Conservation (phyloP, 2,329 filamentous ascomycete species). For the Diaporthe citri region DNA sequence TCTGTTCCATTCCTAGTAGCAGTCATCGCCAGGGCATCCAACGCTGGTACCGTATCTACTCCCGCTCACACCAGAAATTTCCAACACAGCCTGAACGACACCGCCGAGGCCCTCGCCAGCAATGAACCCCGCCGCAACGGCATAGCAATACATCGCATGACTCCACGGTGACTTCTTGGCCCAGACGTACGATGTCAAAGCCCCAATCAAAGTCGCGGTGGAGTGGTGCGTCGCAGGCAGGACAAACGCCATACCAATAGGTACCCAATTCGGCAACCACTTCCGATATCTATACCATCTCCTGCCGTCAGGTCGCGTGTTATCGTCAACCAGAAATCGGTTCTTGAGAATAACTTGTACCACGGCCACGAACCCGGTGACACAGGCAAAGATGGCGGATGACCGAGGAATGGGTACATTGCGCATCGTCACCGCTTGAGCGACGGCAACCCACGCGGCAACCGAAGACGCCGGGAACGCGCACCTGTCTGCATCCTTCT, state of each 20-base stretch:
- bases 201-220: background rate
- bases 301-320: background rate
- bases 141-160: background rate
- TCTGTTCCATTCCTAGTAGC: background rate
- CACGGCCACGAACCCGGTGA: background rate
- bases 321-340: background rate
- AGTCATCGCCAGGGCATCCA: background rate
- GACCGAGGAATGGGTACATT: background rate
- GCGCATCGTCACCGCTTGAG: background rate
- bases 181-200: background rate
- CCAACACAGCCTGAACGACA: background rate
- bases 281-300: background rate
- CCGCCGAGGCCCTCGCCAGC: background rate
- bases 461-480: background rate
- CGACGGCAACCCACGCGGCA: background rate
- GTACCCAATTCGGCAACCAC: background rate
- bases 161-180: background rate
- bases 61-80: background rate
- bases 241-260: background rate
- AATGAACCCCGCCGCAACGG: background rate
- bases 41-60: background rate
- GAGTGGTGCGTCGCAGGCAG: background rate
- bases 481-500: background rate
- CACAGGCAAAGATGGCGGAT: background rate
- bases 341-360: background rate